Percentiles rank a stretch among this genome's conserved stretches.
phyloP scores from a whole-genome alignment of 495 filamentous ascomycete species.

The Xylaria scruposa region DNA sequence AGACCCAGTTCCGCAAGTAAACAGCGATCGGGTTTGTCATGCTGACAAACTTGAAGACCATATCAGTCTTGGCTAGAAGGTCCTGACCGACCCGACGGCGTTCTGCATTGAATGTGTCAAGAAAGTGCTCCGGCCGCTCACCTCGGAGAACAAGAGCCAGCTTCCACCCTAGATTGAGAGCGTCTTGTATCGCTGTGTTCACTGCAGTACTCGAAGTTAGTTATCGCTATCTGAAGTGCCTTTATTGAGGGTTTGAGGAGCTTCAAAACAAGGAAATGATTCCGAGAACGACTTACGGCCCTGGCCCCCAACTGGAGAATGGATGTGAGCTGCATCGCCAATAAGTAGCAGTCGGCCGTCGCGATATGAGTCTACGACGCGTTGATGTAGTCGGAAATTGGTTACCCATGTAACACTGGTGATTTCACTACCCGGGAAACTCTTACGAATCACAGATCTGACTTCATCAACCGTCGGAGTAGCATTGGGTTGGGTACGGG shows the following conservation, averaged over 20 bases:
- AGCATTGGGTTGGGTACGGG: neutral
- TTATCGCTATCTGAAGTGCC: too few species aligned
- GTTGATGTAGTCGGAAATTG: constrained; percentile 24
- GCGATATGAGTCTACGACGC: constrained; percentile 20
- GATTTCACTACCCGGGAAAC: neutral
- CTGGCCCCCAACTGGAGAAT: constrained; percentile 74
- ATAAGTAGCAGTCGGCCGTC: constrained; percentile 25
- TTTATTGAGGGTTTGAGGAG: too few species aligned
- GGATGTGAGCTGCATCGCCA: constrained; percentile 65
- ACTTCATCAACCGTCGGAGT: neutral
- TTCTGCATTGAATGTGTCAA: constrained; percentile 32
- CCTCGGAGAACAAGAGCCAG: constrained; percentile 58
- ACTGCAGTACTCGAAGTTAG: constrained; percentile 32
- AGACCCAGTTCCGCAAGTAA: neutral
- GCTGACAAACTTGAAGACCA: neutral
- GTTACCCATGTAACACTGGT: constrained; percentile 4
- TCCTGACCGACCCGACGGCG: constrained; percentile 4
- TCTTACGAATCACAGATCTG: neutral
- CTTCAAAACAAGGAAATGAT: too few species aligned
- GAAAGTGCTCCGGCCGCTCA: constrained; percentile 24
- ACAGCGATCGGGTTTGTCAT: neutral
- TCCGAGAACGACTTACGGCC: constrained; percentile 48
- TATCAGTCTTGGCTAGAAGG: neutral
- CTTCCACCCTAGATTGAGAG: constrained; percentile 81
- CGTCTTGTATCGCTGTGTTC: constrained; percentile 72